Evolutionary conservation across 2,329 filamentous ascomycete species (phyloP), one percentile per base, ranked within the genome.

Genomic region (Xylaria sp.): DNA sequence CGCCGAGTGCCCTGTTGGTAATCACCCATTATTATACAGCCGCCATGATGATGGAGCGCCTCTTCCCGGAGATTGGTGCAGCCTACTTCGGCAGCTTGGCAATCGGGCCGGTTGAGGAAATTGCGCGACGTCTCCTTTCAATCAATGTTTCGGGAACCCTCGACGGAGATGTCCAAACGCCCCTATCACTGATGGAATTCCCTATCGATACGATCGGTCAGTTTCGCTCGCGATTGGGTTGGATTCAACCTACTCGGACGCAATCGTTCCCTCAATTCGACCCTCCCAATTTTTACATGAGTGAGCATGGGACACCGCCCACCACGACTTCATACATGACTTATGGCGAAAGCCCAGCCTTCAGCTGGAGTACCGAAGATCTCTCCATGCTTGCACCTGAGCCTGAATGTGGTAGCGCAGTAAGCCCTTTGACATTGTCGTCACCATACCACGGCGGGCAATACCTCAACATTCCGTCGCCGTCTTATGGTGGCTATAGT

Each of bases 1-100:
- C 95, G 72, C 87, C 92, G 27, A 92, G 89, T 68, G 91, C 93
- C 1, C 85, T 98, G 72, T 85, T 97, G 61, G 90, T 97, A 70
- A 90, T 98, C 63, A 92, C 94, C 11, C 93, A 98, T 78, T 93
- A 97, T 79, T 98, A 97, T 82, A 94, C 93, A 0, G 89, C 94
- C 19, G 94, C 93, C 3, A 85, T 98, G 68, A 89, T 93, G 47
- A 88, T 98, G 81, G 94, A 98, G 81, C 93, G 93, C 17, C 86
- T 98, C 69, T 98, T 97, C 79, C 94, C 94, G 2, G 93, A 97
- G 78, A 91, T 98, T 73, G 94, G 94, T 55, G 91, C 93, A 21
- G 91, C 93, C 57, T 97, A 98, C 80, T 94, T 95, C 74, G 92
- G 92, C 56, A 92, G 90, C 73, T 85, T 97, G 72, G 91, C 93